Base-by-base conservation (phyloP, 805 yeast species). In the Ogataea paradorogensis region DNA sequence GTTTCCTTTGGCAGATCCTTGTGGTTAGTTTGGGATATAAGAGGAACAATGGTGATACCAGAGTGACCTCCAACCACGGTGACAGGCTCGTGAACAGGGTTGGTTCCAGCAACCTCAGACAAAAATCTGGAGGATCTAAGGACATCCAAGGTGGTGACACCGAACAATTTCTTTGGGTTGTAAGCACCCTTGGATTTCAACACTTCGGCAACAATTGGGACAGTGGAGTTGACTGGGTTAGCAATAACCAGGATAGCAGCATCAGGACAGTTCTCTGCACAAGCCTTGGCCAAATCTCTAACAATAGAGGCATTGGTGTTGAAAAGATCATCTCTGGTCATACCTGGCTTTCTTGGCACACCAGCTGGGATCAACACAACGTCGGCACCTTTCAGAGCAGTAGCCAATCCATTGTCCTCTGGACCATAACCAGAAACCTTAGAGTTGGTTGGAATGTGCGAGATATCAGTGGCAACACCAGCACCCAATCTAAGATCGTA, bases 341-440 rank as follows among this genome's bases (percentile, higher is more conserved):
- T 90, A 67, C 97, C 97, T 54, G 97, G 97, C 74, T 89, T 90
- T 80, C 95, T 86, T 74, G 95, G 97, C 43, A 90, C 95, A 74
- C 97, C 97, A 42, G 97, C 97, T 62, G 97, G 96, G 67, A 90
- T 86, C 43, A 90, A 77, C 38, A 90, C 90, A 45, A 90, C 81
- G 56, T 89, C 95, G 37, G 96, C 78, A 35, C 82, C 89, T 37
- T 74, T 69, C 54, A 90, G 70, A 14, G 96, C 95, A 41, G 68
- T 70, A 45, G 73, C 69, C 48, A 88, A 69, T 24, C 85, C 85
- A 36, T 75, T 76, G 46, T 81, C 77, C 50, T 85, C 95, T 54
- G 96, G 95, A 44, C 86, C 75, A 75, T 76, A 90, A 51, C 97
- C 97, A 52, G 71, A 76, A 56, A 91, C 96, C 42, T 77, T 78